Base-by-base conservation (phyloP, 352 stramenopile species). In the Phytophthora megakarya region DNA sequence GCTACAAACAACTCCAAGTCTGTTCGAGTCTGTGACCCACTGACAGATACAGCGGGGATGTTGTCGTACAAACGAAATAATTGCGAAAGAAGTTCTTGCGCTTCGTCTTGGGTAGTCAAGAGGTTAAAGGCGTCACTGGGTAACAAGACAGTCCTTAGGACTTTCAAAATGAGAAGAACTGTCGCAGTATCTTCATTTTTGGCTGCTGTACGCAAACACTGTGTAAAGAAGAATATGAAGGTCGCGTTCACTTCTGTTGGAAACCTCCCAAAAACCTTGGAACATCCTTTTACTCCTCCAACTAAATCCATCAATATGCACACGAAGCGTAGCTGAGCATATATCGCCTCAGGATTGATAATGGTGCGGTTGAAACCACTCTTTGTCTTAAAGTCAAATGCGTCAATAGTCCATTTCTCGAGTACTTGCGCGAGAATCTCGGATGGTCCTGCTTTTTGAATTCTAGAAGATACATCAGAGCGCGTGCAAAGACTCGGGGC, bases 401-500 rank as follows among this genome's bases (percentile, higher is more conserved):
- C n/a, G 28, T 3, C 10, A 3, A 22, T 46, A 32, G 19, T 26
- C 47, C 33, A 75, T 19, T 43, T 46, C 25, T 44, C 22, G 7
- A 73, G 13, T 45, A 57, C 53, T 16, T 5, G 49, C 54, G 22
- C 26, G 12, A 70, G 37, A 13, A 55, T 37, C 19, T 70, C 45
- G 1, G 18, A 28, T 21, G 51, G 33, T 7, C 68, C 65, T 5
- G 54, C 42, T 46, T 72, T 78, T 49, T 66, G 62, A 16, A 76
- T 62, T 2, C 46, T 26, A n/a, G 73, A 58, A 1, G 67, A 62
- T 35, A 21, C 40, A 9, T 76, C 60, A 39, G 71, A 81, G 15
- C 84, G 76, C 4, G 75, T 67, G 55, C 81, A 90, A 53, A 91
- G 21, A 38, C 87, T 63, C 61, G 78, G 50, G 9, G 59, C 72